These are phyloP conservation scores for Tetrahymena thermophila DNA, from an alignment of 73 alveolate genomes.

Conservation along the genomic window DNA sequence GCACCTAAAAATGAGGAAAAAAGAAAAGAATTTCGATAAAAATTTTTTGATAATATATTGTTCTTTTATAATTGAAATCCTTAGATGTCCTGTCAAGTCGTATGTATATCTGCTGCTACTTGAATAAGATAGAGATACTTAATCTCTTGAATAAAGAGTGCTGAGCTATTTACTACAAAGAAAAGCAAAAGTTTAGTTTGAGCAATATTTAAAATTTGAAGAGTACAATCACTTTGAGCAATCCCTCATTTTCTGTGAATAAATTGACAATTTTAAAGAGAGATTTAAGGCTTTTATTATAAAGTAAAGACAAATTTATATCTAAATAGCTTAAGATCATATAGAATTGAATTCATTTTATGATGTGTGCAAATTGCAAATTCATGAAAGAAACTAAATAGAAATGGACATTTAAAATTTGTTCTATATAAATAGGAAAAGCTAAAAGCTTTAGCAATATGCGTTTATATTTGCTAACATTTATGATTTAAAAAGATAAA, in stretches of 20 bases:
- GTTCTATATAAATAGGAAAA: neutral
- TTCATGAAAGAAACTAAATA: neutral
- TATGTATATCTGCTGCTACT: neutral
- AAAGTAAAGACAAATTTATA: neutral
- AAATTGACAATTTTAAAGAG: neutral
- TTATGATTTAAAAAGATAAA: neutral
- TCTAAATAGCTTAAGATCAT: neutral
- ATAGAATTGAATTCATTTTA: neutral
- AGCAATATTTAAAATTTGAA: neutral
- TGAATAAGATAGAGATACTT: neutral
- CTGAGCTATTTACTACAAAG: neutral
- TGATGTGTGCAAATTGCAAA: neutral
- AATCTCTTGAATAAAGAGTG: neutral
- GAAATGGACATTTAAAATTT: neutral
- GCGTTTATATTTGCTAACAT: neutral
- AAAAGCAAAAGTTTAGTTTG: neutral
- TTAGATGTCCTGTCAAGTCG: neutral
- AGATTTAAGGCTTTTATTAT: neutral
- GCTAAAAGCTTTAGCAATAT: neutral
- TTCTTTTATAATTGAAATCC: neutral
- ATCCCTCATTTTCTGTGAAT: neutral
- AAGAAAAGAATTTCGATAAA: neutral
- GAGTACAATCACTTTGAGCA: neutral
- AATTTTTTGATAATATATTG: neutral
- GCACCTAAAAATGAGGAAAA: neutral